phyloP scores from a whole-genome alignment of 2,329 filamentous ascomycete genomes.

The Aspergillus clavatus region DNA sequence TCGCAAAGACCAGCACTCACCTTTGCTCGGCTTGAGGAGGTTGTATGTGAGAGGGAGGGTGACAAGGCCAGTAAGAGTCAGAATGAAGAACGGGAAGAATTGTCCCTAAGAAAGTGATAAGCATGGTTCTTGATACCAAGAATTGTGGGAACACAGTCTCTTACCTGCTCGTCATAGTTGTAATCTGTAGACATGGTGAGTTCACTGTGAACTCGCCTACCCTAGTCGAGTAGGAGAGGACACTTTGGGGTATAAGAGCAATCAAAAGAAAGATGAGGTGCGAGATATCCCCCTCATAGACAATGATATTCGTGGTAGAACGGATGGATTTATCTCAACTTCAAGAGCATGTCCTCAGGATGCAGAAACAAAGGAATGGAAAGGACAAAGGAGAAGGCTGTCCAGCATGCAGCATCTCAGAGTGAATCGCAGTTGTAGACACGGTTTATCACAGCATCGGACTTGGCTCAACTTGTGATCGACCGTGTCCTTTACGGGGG shows the following conservation, averaged over 20 bases:
- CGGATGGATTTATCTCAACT: constrained; percentile 3
- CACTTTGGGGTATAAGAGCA: constrained; percentile 10
- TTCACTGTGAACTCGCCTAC: constrained; percentile 31
- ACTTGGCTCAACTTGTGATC: constrained; percentile 28
- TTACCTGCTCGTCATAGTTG: constrained; percentile 90
- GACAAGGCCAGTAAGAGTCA: constrained; percentile 81
- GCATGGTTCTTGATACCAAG: not conserved
- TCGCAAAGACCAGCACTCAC: constrained; percentile 33
- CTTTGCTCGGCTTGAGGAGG: constrained; percentile 72
- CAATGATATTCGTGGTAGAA: constrained; percentile 1
- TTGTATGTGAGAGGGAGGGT: constrained; percentile 88
- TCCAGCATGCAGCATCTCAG: constrained; percentile 15
- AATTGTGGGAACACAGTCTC: not conserved
- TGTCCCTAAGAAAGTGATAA: constrained; percentile 58
- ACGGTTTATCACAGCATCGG: constrained; percentile 23
- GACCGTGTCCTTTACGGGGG: constrained; percentile 36
- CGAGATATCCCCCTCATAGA: not conserved
- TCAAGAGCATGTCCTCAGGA: constrained; percentile 11
- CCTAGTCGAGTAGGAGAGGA: constrained; percentile 28
- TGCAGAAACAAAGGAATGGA: constrained; percentile 6
- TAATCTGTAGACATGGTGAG: constrained; percentile 77
- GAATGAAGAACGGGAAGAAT: constrained; percentile 98
- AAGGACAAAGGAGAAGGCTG: constrained; percentile 4
- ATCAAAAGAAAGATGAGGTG: not conserved
- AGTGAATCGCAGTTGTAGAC: constrained; percentile 10